A percentile compares a stretch with the other conserved stretches of the same genome.
Conservation (phyloP, 2,329 filamentous ascomycete genomes). For the Truncatella angustata region DNA sequence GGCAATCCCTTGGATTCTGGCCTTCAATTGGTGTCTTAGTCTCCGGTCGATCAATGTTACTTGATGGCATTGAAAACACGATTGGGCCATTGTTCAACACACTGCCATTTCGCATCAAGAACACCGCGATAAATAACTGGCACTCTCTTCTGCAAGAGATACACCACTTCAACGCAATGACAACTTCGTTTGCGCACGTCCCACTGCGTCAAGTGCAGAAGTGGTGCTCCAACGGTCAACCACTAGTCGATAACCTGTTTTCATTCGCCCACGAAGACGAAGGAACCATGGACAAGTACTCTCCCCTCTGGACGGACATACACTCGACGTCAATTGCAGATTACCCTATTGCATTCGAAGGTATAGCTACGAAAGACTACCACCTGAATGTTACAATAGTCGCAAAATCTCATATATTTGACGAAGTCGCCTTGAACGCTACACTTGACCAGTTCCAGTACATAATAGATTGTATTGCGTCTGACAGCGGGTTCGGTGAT, state of each 20-base stretch:
- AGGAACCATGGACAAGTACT: slow-evolving; percentile 18
- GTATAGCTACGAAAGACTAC: slow-evolving; percentile 49
- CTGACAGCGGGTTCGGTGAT: background rate
- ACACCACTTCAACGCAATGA: slow-evolving; percentile 67
- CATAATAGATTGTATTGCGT: slow-evolving; percentile 24
- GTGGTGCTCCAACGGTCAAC: slow-evolving; percentile 62
- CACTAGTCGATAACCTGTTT: slow-evolving; percentile 78
- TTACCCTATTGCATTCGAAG: slow-evolving; percentile 77
- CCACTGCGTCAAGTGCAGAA: slow-evolving; percentile 77
- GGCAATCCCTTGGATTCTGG: slow-evolving; percentile 43
- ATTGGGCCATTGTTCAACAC: slow-evolving; percentile 91
- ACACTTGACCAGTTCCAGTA: slow-evolving; percentile 41
- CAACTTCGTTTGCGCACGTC: slow-evolving; percentile 74
- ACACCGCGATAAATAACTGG: slow-evolving; percentile 52
- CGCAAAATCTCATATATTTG: slow-evolving; percentile 44
- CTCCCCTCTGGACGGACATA: slow-evolving; percentile 52
- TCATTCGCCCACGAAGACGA: slow-evolving; percentile 65
- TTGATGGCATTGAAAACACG: slow-evolving; percentile 62
- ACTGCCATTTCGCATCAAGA: slow-evolving; percentile 63
- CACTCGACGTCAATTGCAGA: slow-evolving; percentile 54
- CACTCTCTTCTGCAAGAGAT: slow-evolving; percentile 58
- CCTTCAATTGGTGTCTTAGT: slow-evolving; percentile 71
- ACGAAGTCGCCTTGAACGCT: slow-evolving; percentile 24
- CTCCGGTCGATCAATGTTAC: slow-evolving; percentile 72
- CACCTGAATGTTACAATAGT: slow-evolving; percentile 58